Conservation (phyloP, 108 stramenopile species). For the Epipyxis sp. region DNA sequence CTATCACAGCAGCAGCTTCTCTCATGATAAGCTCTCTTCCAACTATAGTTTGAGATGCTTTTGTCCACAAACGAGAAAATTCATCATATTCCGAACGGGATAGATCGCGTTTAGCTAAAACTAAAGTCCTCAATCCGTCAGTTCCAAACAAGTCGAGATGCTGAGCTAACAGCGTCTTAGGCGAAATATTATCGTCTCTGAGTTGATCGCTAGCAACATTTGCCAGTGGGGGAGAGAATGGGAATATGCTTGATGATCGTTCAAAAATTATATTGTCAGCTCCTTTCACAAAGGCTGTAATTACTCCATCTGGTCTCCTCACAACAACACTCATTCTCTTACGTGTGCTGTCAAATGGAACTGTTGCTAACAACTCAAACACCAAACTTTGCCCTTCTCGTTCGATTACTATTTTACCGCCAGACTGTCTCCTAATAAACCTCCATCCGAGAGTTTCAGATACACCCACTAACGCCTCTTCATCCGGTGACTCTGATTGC, state of each 20-base stretch:
- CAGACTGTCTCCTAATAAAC: too few relatives aligned
- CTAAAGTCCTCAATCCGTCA: constrained; percentile 89
- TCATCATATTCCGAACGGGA: constrained; percentile 61
- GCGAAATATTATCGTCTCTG: background rate
- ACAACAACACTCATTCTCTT: constrained; percentile 91
- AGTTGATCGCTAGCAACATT: too few relatives aligned
- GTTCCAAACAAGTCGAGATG: constrained; percentile 65
- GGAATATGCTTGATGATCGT: background rate
- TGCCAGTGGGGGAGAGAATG: too few relatives aligned
- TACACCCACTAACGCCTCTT: constrained; percentile 57
- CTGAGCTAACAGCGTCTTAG: too few relatives aligned
- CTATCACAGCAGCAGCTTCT: constrained; percentile 71
- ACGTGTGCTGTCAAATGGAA: constrained; percentile 85
- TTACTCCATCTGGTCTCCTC: constrained; percentile 45
- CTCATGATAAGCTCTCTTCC: background rate
- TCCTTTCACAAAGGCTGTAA: constrained; percentile 75
- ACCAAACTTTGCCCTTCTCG: background rate
- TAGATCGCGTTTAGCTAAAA: constrained; percentile 75
- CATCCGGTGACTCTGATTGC: constrained; percentile 60
- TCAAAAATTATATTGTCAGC: constrained; percentile 82
- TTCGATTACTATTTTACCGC: too few relatives aligned
- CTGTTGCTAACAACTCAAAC: constrained; percentile 73
- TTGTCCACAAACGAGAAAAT: constrained; percentile 44
- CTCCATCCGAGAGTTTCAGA: constrained; percentile 26
- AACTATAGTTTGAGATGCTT: background rate